phyloP scores from a whole-genome alignment of 2,329 filamentous ascomycete species.

The Aspergillus sp. region DNA sequence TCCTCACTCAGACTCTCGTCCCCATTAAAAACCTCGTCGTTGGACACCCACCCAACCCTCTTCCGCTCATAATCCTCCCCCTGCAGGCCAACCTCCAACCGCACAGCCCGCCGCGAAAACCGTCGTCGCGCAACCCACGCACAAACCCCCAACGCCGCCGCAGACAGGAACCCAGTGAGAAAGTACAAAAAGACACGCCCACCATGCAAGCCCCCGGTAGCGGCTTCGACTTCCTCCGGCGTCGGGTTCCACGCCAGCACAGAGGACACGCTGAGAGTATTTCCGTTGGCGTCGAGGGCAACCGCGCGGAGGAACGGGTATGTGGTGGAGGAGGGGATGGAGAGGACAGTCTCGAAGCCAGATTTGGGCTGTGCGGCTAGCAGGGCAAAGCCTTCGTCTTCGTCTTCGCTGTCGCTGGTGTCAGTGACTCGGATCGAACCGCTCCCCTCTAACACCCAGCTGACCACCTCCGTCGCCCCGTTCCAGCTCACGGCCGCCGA shows the following conservation, averaged over 20 bases:
- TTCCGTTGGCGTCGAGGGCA: slow-evolving; percentile 14
- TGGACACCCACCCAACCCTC: slow-evolving; percentile 4
- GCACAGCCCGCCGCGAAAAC: neutral
- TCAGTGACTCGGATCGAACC: slow-evolving; percentile 1
- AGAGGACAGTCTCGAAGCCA: slow-evolving; percentile 20
- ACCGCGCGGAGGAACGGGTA: slow-evolving; percentile 13
- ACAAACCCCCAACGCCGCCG: neutral
- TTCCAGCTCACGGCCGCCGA: slow-evolving; percentile 25
- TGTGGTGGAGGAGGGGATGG: slow-evolving; percentile 9
- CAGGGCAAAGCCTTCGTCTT: slow-evolving; percentile 8
- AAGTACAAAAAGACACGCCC: slow-evolving; percentile 1
- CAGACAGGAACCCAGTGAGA: slow-evolving; percentile 2
- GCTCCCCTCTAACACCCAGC: slow-evolving; percentile 19
- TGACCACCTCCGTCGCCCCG: slow-evolving; percentile 26
- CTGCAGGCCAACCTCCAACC: neutral
- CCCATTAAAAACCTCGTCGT: slow-evolving; percentile 2
- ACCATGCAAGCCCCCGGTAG: slow-evolving; percentile 3
- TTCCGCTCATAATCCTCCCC: slow-evolving; percentile 1
- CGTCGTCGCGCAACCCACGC: slow-evolving; percentile 1
- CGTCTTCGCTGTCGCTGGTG: neutral
- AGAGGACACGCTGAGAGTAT: slow-evolving; percentile 10
- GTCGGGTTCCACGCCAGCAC: slow-evolving; percentile 14
- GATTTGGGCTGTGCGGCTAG: slow-evolving; percentile 14
- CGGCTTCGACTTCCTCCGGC: slow-evolving; percentile 5
- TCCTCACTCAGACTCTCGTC: slow-evolving; percentile 7